These are phyloP conservation scores for Neonectria neomacrospora DNA, from an alignment of 2,329 filamentous ascomycete genomes.

Conservation along the genomic window DNA sequence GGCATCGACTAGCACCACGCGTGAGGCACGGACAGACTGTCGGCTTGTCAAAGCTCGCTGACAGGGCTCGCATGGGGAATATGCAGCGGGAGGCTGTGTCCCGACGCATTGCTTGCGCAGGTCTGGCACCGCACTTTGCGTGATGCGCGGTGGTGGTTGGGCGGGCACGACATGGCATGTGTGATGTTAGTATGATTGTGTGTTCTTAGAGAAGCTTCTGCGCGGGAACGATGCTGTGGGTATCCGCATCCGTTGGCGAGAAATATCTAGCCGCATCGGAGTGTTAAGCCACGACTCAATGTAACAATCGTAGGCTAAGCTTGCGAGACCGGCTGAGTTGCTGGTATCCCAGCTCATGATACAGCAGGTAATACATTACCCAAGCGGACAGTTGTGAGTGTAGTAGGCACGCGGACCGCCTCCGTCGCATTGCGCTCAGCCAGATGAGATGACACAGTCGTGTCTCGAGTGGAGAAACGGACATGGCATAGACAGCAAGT, in stretches of 20 bases:
- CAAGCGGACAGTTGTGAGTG: conserved; percentile 1
- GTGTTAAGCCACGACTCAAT: not conserved
- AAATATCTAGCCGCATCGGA: conserved; percentile 5
- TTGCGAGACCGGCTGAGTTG: conserved; percentile 3
- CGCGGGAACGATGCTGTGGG: conserved; percentile 16
- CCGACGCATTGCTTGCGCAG: conserved; percentile 32
- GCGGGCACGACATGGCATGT: conserved; percentile 12
- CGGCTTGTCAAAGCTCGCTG: conserved; percentile 27
- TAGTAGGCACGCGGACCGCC: conserved; percentile 22
- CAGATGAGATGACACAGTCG: conserved; percentile 20
- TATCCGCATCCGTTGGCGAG: conserved; percentile 10
- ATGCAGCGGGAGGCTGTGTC: conserved; percentile 29
- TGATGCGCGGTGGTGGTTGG: conserved; percentile 8
- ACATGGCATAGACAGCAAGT: conserved; percentile 1
- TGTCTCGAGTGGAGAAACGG: conserved; percentile 13
- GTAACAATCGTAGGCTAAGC: conserved; percentile 1
- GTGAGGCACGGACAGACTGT: conserved; percentile 11
- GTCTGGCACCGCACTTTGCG: conserved; percentile 10
- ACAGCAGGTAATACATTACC: not conserved
- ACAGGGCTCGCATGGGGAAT: conserved; percentile 40
- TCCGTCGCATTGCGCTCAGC: conserved; percentile 20
- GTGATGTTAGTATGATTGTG: conserved; percentile 13
- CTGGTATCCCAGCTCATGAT: not conserved
- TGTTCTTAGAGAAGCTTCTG: conserved; percentile 13
- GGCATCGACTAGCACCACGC: conserved; percentile 39